These are phyloP conservation scores for Ogataea wickerhamii DNA, from an alignment of 805 yeast genomes.

Conservation along the genomic window DNA sequence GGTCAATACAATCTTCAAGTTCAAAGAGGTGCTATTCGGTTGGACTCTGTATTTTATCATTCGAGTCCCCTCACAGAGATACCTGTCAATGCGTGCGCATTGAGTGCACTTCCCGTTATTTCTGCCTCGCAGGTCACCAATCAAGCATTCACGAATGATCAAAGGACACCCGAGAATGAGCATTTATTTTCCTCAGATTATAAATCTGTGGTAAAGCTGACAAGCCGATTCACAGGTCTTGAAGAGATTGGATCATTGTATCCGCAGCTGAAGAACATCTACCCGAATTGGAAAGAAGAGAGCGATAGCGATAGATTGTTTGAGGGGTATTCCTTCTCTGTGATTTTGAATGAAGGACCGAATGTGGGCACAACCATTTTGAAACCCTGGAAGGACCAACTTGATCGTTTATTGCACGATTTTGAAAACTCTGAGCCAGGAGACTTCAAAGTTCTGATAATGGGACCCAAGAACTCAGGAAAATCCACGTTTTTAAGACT, in stretches of 20 bases:
- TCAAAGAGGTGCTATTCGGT: slow-evolving; percentile 43
- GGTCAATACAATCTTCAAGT: slow-evolving; percentile 46
- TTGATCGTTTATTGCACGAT: slow-evolving; percentile 16
- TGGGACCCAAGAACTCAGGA: slow-evolving; percentile 76
- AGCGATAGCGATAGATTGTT: slow-evolving; percentile 27
- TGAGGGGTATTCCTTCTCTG: slow-evolving; percentile 35
- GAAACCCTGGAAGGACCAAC: slow-evolving; percentile 24
- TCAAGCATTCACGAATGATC: slow-evolving; percentile 28
- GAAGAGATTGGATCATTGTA: slow-evolving; percentile 40
- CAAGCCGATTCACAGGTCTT: slow-evolving; percentile 40
- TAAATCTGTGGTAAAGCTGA: slow-evolving; percentile 40
- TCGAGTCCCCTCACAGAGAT: slow-evolving; percentile 16
- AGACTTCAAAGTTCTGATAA: slow-evolving; percentile 35
- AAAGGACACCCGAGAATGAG: slow-evolving; percentile 32
- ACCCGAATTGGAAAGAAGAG: slow-evolving; percentile 26
- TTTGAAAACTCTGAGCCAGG: slow-evolving; percentile 1
- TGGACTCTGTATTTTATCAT: slow-evolving; percentile 40
- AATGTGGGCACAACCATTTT: slow-evolving; percentile 29
- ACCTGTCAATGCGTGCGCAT: slow-evolving; percentile 33
- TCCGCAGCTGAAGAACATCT: slow-evolving; percentile 43
- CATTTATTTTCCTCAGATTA: slow-evolving; percentile 38
- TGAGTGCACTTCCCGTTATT: slow-evolving; percentile 41
- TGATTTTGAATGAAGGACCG: slow-evolving; percentile 26
- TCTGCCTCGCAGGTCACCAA: slow-evolving; percentile 39
- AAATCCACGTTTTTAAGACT: slow-evolving; percentile 67